These are phyloP conservation scores for Phytophthora macrochlamydospora DNA, from an alignment of 352 stramenopile species.

Conservation along the genomic window DNA sequence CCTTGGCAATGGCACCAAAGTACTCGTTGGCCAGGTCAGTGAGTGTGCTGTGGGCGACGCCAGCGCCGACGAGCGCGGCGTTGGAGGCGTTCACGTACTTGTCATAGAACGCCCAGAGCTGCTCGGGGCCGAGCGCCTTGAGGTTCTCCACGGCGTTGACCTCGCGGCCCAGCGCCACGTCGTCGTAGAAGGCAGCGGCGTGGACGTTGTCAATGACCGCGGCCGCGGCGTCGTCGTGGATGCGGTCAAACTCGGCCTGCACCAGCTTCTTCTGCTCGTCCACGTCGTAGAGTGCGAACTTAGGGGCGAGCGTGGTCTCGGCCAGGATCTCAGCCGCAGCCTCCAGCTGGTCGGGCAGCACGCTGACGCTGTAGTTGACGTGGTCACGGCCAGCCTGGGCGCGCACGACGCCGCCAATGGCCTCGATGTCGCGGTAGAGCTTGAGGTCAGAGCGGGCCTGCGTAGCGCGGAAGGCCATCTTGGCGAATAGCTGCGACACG, in stretches of 20 bases:
- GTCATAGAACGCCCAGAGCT: conserved; percentile 64
- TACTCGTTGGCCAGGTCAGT: conserved; percentile 66
- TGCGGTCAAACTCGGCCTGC: conserved; percentile 52
- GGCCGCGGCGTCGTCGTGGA: conserved; percentile 42
- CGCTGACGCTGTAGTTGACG: conserved; percentile 79
- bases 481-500: conserved; percentile 78
- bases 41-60: conserved; percentile 67
- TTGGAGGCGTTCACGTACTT: conserved; percentile 71
- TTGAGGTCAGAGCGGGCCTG: conserved; percentile 75
- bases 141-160: conserved; percentile 64
- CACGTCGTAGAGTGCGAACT: conserved; percentile 83
- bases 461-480: conserved; percentile 87
- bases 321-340: conserved; percentile 75
- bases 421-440: conserved; percentile 84
- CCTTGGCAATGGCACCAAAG: conserved; percentile 55
- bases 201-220: conserved; percentile 68
- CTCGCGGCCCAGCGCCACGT: conserved; percentile 68
- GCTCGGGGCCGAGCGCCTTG: conserved; percentile 44
- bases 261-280: conserved; percentile 75
- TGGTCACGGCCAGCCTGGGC: conserved; percentile 71
- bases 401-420: conserved; percentile 70
- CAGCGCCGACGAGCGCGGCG: conserved; percentile 65
- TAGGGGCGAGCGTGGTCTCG: conserved; percentile 77
- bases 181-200: conserved; percentile 83
- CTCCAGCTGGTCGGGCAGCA: conserved; percentile 72